Conservation (phyloP, 345 rosid species). For the Gossypium sturtianum region DNA sequence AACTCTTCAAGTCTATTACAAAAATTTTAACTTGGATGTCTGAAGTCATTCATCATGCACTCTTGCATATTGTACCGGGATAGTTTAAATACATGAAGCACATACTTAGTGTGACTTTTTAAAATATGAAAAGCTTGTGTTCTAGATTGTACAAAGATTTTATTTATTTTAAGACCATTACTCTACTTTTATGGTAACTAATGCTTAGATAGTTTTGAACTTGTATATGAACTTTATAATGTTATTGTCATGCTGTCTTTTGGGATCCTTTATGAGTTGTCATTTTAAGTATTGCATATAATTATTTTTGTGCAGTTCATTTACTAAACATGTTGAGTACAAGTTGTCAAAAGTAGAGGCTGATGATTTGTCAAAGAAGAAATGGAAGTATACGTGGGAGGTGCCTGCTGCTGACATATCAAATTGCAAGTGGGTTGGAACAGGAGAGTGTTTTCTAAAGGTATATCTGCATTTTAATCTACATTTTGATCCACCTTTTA, state of each 20-base stretch:
- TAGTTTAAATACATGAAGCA: not conserved
- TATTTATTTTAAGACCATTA: not conserved
- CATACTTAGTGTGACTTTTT: not conserved
- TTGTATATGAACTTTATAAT: not conserved
- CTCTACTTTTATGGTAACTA: not conserved
- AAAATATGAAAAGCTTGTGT: not conserved
- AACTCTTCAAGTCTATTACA: not conserved
- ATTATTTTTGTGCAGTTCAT: slow-evolving; percentile 46
- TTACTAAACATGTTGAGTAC: slow-evolving; percentile 51
- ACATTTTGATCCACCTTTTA: not conserved
- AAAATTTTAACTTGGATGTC: not conserved
- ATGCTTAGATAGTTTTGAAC: not conserved
- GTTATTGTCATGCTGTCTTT: not conserved
- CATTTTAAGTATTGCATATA: not conserved
- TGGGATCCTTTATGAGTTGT: slow-evolving; percentile 1
- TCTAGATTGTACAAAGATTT: not conserved
- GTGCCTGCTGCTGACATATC: slow-evolving; percentile 54
- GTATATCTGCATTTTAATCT: slow-evolving; percentile 30
- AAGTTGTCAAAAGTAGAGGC: slow-evolving; percentile 53
- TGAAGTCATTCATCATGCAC: not conserved
- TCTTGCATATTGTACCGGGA: not conserved
- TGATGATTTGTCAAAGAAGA: slow-evolving; percentile 42
- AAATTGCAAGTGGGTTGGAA: slow-evolving; percentile 74
- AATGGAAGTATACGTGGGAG: slow-evolving; percentile 72
- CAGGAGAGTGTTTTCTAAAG: slow-evolving; percentile 53